A percentile compares a stretch with the other conserved stretches of the same genome.
Evolutionary conservation across 2,329 filamentous ascomycete species (phyloP).

Genomic region (Aureobasidium mangrovei): DNA sequence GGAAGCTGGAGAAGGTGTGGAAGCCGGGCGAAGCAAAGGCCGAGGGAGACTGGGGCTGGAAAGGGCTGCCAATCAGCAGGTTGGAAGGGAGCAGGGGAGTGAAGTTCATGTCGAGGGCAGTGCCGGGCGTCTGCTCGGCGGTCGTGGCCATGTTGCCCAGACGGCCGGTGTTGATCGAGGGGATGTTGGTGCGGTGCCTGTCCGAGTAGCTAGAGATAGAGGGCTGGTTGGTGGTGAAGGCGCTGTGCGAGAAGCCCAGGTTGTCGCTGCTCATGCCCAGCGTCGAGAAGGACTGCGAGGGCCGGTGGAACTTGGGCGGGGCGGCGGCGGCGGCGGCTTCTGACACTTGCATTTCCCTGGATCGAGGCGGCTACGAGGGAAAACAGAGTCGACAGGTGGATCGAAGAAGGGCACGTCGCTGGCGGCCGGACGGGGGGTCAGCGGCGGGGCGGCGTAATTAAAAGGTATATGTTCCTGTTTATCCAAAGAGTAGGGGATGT

Average conservation of each 20-base stretch:
- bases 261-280: conserved; percentile 63
- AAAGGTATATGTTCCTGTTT: conserved; percentile 10
- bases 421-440: background rate
- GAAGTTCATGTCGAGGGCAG: conserved; percentile 96
- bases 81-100: conserved; percentile 92
- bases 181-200: conserved; percentile 78
- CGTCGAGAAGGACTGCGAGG: conserved; percentile 63
- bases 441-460: conserved; percentile 9
- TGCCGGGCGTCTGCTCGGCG: conserved; percentile 79
- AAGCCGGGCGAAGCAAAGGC: conserved; percentile 89
- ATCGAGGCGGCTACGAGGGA: background rate
- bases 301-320: conserved; percentile 39
- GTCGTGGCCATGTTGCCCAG: conserved; percentile 48
- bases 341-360: conserved; percentile 67
- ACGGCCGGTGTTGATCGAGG: conserved; percentile 78
- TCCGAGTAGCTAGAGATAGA: conserved; percentile 71
- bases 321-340: conserved; percentile 48
- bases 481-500: conserved; percentile 2
- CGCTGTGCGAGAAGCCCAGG: conserved; percentile 86
- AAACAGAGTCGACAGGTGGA: background rate
- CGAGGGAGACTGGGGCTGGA: conserved; percentile 87
- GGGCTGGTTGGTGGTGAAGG: conserved; percentile 73
- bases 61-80: conserved; percentile 87
- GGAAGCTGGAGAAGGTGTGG: conserved; percentile 70
- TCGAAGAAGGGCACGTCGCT: background rate